Base-by-base conservation (phyloP, 108 stramenopile species). In the Discostella stelligeroides region DNA sequence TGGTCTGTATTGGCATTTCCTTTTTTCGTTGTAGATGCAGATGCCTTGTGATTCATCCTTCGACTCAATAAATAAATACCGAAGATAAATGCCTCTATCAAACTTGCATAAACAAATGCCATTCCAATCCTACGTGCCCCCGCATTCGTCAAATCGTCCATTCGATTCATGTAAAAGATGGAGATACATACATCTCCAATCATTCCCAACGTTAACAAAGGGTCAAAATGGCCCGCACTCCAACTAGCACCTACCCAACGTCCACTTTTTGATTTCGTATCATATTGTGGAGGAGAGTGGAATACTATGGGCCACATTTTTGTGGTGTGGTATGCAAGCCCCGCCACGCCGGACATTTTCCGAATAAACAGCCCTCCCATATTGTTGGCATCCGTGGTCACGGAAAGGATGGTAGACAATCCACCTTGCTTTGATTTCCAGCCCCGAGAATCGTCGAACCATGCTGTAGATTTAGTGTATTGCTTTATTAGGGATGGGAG, bases 351-450 rank as follows among this genome's bases (percentile, higher is more conserved):
- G 20, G 75, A 85, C 60, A 95, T 23, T 73, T 95, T 95, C 10
- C 89, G 88, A 25, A 92, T 79, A 70, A 89, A 95, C 0, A 95
- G 70, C 21, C 91, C 89, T 21, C 94, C 94, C 94, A 95, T 95
- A 58, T 95, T 88, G 73, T 95, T 95, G 41, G 75, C 88, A 70
- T 95, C 94, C 7, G 94, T 91, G 17, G 90, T 90, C 10, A 85
- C 72, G 24, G 72, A 61, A 4, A 76, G 72, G 66, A 95, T 85
- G 45, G 91, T 68, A 53, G 89, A 90, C 24, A 95, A 63, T 21
- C 94, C 94, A 21, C 94, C 94, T 40, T 88, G 88, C 63, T 81
- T 80, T 11, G 94, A 95, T 60, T 89, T 92, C 94, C 91, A 95
- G 27, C 89, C 91, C 37, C 82, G 83, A 11, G 76, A 63, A 60